These are phyloP conservation scores for Boechera stricta DNA, from an alignment of 345 rosid species.

Conservation along the genomic window DNA sequence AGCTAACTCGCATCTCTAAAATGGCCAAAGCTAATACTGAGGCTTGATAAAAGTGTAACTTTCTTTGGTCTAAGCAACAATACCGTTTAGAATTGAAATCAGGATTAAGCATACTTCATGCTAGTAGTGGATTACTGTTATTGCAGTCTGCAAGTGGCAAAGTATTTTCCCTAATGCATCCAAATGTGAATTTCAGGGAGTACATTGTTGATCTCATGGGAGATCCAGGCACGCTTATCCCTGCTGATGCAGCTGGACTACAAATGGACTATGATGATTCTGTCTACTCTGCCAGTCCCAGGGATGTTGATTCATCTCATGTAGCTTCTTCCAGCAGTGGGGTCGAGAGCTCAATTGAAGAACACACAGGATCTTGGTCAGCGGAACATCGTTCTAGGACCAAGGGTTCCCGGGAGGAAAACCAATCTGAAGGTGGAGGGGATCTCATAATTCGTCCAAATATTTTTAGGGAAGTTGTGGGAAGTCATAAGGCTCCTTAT, in stretches of 20 bases:
- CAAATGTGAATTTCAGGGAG: slow-evolving; percentile 76
- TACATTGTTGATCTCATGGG: slow-evolving; percentile 96
- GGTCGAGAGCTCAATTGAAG: slow-evolving; percentile 67
- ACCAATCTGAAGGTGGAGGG: slow-evolving; percentile 53
- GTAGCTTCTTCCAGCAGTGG: slow-evolving; percentile 74
- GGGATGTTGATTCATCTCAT: slow-evolving; percentile 68
- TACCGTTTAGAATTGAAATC: slow-evolving; percentile 1
- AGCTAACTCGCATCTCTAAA: slow-evolving; percentile 23
- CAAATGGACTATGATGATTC: slow-evolving; percentile 69
- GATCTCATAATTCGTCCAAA: slow-evolving; percentile 43
- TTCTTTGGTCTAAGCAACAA: slow-evolving; percentile 8
- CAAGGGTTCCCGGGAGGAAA: slow-evolving; percentile 45
- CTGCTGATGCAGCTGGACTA: slow-evolving; percentile 78
- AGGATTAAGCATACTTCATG: slow-evolving; percentile 25
- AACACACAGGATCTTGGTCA: slow-evolving; percentile 62
- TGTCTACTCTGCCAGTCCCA: slow-evolving; percentile 68
- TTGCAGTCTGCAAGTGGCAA: slow-evolving; percentile 1
- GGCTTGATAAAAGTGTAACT: slow-evolving; percentile 16
- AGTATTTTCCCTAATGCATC: slow-evolving; percentile 6
- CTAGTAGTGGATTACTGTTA: slow-evolving; percentile 17
- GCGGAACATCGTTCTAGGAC: slow-evolving; percentile 56
- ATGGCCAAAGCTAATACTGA: slow-evolving; percentile 17
- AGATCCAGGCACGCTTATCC: slow-evolving; percentile 95
- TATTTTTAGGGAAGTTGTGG: slow-evolving; percentile 35
- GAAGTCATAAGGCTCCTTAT: slow-evolving; percentile 43